Evolutionary conservation across 2,329 filamentous ascomycete species (phyloP).

Genomic region (Clarireedia monteithiana): DNA sequence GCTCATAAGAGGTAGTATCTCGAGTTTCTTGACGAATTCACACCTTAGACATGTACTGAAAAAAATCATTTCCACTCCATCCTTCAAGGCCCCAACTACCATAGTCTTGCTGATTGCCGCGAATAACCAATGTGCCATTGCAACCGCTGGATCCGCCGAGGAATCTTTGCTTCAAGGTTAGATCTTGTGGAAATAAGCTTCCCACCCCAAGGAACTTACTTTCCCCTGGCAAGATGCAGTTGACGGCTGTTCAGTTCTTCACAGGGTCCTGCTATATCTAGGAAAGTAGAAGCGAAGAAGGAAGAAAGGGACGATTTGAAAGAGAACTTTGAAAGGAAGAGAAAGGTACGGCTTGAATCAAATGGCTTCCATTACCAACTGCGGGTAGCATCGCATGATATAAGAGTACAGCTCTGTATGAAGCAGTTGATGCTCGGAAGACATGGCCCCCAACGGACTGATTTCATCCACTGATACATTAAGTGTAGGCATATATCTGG

Average conservation of each 20-base stretch:
- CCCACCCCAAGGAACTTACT: not conserved
- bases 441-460: not conserved
- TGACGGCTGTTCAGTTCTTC: not conserved
- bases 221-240: not conserved
- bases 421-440: not conserved
- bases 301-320: not conserved
- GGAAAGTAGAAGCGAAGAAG: not conserved
- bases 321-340: not conserved
- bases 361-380: too few species aligned
- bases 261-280: not conserved
- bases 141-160: not conserved
- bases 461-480: not conserved
- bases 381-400: not conserved
- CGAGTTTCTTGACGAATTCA: not conserved
- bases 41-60: not conserved
- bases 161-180: not conserved
- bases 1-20: not conserved
- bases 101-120: not conserved
- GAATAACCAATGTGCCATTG: not conserved
- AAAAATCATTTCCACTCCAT: not conserved
- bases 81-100: not conserved
- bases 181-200: not conserved
- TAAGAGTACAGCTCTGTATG: not conserved
- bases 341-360: not conserved
- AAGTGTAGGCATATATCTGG: too few species aligned